These are phyloP conservation scores for Annulohypoxylon bovei DNA, from an alignment of 495 filamentous ascomycete species.

Conservation along the genomic window DNA sequence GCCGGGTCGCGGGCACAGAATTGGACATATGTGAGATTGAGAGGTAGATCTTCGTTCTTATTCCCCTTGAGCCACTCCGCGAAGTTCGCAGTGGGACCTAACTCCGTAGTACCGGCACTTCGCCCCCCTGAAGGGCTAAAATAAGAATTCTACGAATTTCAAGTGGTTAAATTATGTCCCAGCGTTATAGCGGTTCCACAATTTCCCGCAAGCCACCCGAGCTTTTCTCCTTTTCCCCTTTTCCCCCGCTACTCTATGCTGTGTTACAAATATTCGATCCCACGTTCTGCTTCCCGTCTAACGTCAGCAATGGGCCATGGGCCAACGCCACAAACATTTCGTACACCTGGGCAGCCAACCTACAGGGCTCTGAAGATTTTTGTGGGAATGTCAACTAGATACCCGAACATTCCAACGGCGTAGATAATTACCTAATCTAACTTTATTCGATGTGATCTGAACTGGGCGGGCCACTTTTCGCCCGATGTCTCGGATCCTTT, in stretches of 20 bases:
- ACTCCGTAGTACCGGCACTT: background rate
- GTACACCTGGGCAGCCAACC: background rate
- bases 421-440: background rate
- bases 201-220: constrained; percentile 11
- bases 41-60: constrained; percentile 6
- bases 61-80: background rate
- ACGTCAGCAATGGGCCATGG: constrained; percentile 31
- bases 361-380: background rate
- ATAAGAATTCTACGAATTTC: constrained; percentile 1
- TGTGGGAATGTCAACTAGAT: background rate
- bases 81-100: constrained; percentile 1
- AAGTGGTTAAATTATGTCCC: constrained; percentile 5
- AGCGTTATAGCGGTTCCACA: constrained; percentile 3
- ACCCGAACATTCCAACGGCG: background rate
- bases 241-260: constrained; percentile 14
- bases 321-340: constrained; percentile 9
- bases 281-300: constrained; percentile 27
- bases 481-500: constrained; percentile 19
- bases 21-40: constrained; percentile 1
- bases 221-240: background rate
- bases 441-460: background rate
- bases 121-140: background rate
- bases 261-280: constrained; percentile 20
- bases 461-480: constrained; percentile 5
- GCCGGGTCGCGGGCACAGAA: constrained; percentile 27